phyloP scores from a whole-genome alignment of 2,329 filamentous ascomycete species.

The Fonsecaea multimorphosa region DNA sequence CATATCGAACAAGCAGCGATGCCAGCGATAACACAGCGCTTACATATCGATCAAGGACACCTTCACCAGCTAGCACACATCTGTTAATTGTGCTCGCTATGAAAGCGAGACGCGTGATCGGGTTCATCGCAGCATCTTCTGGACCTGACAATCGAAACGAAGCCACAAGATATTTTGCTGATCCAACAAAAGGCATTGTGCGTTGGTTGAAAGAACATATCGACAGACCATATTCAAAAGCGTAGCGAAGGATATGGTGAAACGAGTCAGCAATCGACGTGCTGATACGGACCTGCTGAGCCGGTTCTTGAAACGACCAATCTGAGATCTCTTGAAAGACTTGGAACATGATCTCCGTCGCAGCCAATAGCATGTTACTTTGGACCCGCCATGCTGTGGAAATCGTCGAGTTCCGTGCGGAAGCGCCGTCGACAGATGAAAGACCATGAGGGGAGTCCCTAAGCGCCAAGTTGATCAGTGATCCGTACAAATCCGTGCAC shows the following conservation, averaged over 20 bases:
- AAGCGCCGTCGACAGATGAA: neutral
- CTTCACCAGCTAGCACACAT: conserved; percentile 40
- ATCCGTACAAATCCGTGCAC: conserved; percentile 74
- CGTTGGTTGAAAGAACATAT: conserved; percentile 56
- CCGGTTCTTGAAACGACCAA: conserved; percentile 77
- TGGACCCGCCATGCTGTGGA: conserved; percentile 55
- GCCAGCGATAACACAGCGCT: conserved; percentile 69
- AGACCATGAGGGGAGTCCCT: conserved; percentile 34
- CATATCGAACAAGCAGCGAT: conserved; percentile 72
- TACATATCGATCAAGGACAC: conserved; percentile 67
- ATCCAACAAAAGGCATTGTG: conserved; percentile 69
- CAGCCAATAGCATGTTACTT: conserved; percentile 66
- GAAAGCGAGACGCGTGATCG: conserved; percentile 73
- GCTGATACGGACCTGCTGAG: conserved; percentile 73
- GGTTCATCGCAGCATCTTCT: conserved; percentile 75
- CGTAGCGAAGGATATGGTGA: conserved; percentile 71
- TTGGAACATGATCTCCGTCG: conserved; percentile 77
- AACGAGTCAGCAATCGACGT: conserved; percentile 72
- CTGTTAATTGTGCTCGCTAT: conserved; percentile 57
- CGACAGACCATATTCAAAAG: conserved; percentile 75
- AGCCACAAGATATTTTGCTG: conserved; percentile 76
- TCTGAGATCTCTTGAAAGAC: conserved; percentile 83
- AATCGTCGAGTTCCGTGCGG: conserved; percentile 8
- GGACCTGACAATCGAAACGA: conserved; percentile 75
- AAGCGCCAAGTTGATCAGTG: conserved; percentile 76